Evolutionary conservation across 345 rosid genomes (phyloP).

Genomic region (Turnera subulata): DNA sequence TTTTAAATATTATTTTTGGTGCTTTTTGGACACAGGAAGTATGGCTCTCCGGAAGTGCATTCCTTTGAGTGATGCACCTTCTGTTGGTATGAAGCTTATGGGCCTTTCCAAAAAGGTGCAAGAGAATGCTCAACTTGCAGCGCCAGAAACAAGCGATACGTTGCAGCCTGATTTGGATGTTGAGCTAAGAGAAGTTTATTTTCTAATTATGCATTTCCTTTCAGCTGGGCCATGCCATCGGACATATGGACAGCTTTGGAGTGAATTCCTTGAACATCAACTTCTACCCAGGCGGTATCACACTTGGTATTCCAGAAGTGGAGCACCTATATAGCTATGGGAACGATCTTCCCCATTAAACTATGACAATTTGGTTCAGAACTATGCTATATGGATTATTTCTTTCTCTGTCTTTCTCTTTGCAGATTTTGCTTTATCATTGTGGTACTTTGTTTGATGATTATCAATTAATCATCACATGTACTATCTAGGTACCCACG

Average conservation of each 20-base stretch:
- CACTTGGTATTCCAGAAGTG: conserved; percentile 90
- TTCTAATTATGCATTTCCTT: conserved; percentile 90
- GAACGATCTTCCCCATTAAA: conserved; percentile 79
- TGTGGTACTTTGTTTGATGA: background rate
- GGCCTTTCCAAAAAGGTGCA: conserved; percentile 51
- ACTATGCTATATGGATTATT: conserved; percentile 37
- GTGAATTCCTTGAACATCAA: conserved; percentile 85
- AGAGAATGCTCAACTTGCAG: conserved; percentile 46
- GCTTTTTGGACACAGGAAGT: conserved; percentile 22
- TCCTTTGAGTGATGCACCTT: conserved; percentile 48
- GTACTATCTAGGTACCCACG: conserved; percentile 68
- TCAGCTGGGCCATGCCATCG: conserved; percentile 85
- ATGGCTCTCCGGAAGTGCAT: conserved; percentile 75
- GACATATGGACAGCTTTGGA: conserved; percentile 66
- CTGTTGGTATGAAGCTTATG: conserved; percentile 60
- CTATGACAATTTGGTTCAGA: conserved; percentile 61
- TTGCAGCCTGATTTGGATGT: conserved; percentile 51
- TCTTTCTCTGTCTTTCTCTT: background rate
- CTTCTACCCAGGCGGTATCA: conserved; percentile 94
- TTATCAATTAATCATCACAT: background rate
- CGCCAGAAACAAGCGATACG: conserved; percentile 31
- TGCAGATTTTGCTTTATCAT: background rate
- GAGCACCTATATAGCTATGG: conserved; percentile 55
- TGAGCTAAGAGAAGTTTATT: conserved; percentile 86
- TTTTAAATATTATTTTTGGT: background rate